Base-by-base conservation (phyloP, 2,329 filamentous ascomycete species). In the Periconia macrospinosa region DNA sequence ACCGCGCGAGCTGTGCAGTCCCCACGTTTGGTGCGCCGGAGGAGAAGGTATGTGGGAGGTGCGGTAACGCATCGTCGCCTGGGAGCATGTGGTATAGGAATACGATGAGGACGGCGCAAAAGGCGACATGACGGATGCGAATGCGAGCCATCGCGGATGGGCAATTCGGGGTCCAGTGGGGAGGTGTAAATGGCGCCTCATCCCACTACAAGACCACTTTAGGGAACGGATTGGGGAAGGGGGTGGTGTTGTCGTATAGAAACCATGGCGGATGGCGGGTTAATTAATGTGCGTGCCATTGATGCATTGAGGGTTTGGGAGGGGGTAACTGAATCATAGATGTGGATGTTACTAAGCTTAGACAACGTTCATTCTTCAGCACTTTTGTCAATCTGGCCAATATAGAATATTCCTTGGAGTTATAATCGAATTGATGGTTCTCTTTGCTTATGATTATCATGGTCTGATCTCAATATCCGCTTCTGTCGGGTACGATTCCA, bases 401-500 rank as follows among this genome's bases (percentile, higher is more conserved):
- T 8, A 3, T 27, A 27, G 3, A 27, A 27, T 3, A 3, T 27
- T 27, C 3, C 23, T 27, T 27, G 23, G 23, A 27, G 8, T 8
- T 3, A 27, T n/a, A 8, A 27, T 27, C 8, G 23, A 27, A 27
- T 27, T 27, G 23, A 27, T 27, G 23, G 23, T 5, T 27, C 8
- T 27, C 23, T 27, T 27, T 27, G 23, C 23, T 27, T 27, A 8
- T n/a, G n/a, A n/a, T 27, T 27, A 5, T 8, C 23, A 27, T 37
- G 5, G 11, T 14, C 33, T 14, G 11, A 10, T 37, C 11, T 48
- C 33, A 59, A 57, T 67, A 67, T 27, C 68, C 69, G 50, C 58
- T 61, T 50, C 58, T 71, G 5, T 64, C 71, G 27, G 69, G 64
- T 35, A 75, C 63, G 37, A 75, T 64, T 3, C 61, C 60, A 55